Evolutionary conservation across 129 eudicot species (phyloP).

Genomic region (Arctium minus): DNA sequence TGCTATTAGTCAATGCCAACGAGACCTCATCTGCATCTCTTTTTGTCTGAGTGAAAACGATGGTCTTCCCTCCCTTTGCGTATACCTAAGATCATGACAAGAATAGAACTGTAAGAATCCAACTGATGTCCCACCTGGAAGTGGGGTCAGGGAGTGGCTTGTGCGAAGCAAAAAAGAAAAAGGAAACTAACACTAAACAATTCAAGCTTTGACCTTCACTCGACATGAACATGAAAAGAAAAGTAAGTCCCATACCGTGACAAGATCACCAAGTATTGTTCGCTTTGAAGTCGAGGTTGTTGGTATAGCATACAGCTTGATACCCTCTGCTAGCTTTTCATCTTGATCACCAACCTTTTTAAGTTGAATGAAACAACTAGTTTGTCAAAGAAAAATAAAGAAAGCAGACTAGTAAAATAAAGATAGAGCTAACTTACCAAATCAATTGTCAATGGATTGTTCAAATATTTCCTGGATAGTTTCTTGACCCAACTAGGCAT

Average conservation of each 20-base stretch:
- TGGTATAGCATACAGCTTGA: conserved; percentile 79
- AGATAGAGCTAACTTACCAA: conserved; percentile 42
- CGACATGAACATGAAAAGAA: not conserved
- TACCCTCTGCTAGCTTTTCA: conserved; percentile 96
- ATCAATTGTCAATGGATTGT: conserved; percentile 89
- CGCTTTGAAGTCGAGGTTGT: conserved; percentile 79
- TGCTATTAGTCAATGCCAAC: conserved; percentile 66
- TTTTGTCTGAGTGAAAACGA: conserved; percentile 93
- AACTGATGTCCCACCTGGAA: not conserved
- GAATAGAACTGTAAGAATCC: not conserved
- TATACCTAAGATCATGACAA: conserved; percentile 58
- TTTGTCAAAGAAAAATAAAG: not conserved
- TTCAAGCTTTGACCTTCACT: not conserved
- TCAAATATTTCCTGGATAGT: conserved; percentile 71
- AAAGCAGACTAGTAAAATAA: too few relatives aligned
- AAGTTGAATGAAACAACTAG: conserved; percentile 10
- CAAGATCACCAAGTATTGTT: conserved; percentile 73
- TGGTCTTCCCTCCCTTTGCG: conserved; percentile 98
- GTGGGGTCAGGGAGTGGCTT: too few relatives aligned
- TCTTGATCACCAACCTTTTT: conserved; percentile 90
- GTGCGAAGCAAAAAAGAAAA: too few relatives aligned
- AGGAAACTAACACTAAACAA: too few relatives aligned
- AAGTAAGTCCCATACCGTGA: conserved; percentile 49
- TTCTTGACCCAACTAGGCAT: conserved; percentile 99
- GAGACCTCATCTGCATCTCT: conserved; percentile 99